Evolutionary conservation across 768 basidiomycete genomes (phyloP).

Genomic region (Leucosporidium yakuticum): DNA sequence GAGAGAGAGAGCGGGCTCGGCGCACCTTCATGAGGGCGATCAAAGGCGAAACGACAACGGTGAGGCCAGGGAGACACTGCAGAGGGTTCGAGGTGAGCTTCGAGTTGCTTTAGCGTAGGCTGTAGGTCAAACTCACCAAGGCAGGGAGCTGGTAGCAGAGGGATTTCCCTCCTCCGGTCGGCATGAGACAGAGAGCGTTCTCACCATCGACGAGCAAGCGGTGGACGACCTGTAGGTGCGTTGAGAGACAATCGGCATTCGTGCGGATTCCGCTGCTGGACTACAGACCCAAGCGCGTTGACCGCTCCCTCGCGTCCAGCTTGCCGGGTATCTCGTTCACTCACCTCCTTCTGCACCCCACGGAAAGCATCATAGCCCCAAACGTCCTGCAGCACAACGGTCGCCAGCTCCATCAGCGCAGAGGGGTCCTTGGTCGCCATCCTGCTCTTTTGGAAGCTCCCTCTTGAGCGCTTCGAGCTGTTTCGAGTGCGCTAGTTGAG

Average conservation of each 20-base stretch:
- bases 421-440: background rate
- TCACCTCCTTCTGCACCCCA: slow-evolving; percentile 46
- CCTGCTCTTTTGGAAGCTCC: no score
- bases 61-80: slow-evolving; percentile 57
- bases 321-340: no score
- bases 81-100: slow-evolving; percentile 24
- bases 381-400: slow-evolving; percentile 41
- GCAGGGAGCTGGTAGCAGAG: slow-evolving; percentile 68
- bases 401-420: slow-evolving; percentile 44
- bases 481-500: no score
- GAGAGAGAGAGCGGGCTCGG: slow-evolving; percentile 57
- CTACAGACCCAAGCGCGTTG: background rate
- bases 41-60: slow-evolving; percentile 84
- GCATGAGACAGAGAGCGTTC: slow-evolving; percentile 63
- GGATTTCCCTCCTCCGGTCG: slow-evolving; percentile 54
- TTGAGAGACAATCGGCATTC: background rate
- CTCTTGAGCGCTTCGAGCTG: no score
- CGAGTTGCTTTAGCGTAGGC: no score
- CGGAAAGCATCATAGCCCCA: slow-evolving; percentile 47
- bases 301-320: background rate
- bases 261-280: background rate
- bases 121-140: slow-evolving; percentile 48
- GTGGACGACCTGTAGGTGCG: slow-evolving; percentile 42
- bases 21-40: slow-evolving; percentile 75
- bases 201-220: slow-evolving; percentile 47